Evolutionary conservation across 345 rosid species (phyloP), one percentile per base, ranked within the genome.

Genomic region (Corymbia maculata): DNA sequence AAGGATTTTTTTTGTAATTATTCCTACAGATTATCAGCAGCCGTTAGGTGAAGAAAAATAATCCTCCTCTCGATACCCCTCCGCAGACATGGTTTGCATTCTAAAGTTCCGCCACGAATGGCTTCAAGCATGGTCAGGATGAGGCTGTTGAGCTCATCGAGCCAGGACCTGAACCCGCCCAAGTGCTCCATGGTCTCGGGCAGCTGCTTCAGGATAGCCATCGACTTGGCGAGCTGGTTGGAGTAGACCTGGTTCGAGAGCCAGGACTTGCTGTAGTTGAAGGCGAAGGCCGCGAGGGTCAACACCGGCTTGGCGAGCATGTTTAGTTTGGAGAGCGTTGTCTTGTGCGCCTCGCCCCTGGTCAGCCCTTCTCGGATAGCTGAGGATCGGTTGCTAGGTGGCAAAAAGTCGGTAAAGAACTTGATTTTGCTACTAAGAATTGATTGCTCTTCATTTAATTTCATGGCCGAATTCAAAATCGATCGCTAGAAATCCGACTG

Each of bases 251-350:
- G 96, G 1, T 94, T 94, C 7, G 96, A 92, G 52, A 96, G 95
- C 95, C 95, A 95, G 88, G 96, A 95, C 89, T 93, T 96, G 9
- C 98, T 98, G 87, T 95, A 97, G 88, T 91, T 94, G 89, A 94
- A 92, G 2, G 97, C 99, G 87, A 97, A 95, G 75, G 98, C 97
- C 13, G 97, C 93, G 79, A 96, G 87, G 45, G 93, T 91, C 89
- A 97, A 93, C 87, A 93, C 97, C 88, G 95, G 87, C 92, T 96
- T 96, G 88, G 95, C 95, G 59, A 97, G 89, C 90, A 90, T 90
- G 86, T 90, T 88, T 88, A 95, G 87, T 89, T 95, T 91, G 75
- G 97, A 59, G 87, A 95, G 89, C 5, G 95, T 88, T 5, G 95
- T 91, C 42, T 92, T 88, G 85, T 96, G 97, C 75, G 94, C 91